Evolutionary conservation across 2,329 filamentous ascomycete species (phyloP).

Genomic region (Colletotrichum cuscutae): DNA sequence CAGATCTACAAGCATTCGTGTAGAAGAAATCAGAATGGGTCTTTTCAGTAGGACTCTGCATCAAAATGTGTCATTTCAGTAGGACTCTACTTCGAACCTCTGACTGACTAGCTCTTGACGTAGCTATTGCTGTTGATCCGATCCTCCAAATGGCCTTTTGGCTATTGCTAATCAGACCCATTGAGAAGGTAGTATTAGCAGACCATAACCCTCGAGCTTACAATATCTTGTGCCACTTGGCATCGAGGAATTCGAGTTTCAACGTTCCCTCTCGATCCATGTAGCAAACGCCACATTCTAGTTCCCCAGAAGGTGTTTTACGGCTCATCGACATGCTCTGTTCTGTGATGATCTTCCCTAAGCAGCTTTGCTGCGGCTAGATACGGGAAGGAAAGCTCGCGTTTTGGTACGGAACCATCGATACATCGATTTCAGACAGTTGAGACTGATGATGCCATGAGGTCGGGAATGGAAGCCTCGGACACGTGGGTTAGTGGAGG

Average conservation of each 20-base stretch:
- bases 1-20: neutral
- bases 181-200: neutral
- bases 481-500: neutral
- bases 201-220: neutral
- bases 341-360: neutral
- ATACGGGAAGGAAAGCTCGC: neutral
- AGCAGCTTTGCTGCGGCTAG: neutral
- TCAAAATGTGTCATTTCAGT: neutral
- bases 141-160: neutral
- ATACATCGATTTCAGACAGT: fast-evolving
- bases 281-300: neutral
- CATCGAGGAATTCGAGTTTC: neutral
- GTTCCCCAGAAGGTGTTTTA: neutral
- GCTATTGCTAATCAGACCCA: neutral
- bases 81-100: neutral
- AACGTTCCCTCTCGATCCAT: neutral
- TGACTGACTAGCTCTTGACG: neutral
- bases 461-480: conserved; percentile 9
- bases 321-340: neutral
- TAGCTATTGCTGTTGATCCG: neutral
- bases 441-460: neutral
- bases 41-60: neutral
- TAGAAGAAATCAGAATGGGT: neutral
- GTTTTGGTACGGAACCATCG: neutral
- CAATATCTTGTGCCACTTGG: neutral